phyloP scores from a whole-genome alignment of 1,139 yeast species.

The Diutina catenulata region DNA sequence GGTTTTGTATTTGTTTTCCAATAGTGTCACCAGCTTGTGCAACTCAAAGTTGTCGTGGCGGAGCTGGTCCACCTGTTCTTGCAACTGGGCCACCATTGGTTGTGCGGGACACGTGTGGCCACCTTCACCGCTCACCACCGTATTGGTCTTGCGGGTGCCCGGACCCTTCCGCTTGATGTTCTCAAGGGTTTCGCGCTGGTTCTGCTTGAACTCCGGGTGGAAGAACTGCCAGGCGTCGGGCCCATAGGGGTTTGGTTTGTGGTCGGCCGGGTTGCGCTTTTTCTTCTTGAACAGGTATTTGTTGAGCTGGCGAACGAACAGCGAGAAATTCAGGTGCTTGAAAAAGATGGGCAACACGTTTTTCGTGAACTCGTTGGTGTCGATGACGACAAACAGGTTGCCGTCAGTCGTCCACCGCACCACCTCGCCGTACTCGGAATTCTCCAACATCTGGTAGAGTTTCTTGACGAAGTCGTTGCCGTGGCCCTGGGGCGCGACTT shows the following conservation, averaged over 20 bases:
- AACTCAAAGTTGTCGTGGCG: conserved; percentile 24
- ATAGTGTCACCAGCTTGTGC: conserved; percentile 10
- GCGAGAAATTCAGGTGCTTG: conserved; percentile 79
- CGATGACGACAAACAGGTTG: conserved; percentile 78
- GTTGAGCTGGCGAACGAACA: conserved; percentile 60
- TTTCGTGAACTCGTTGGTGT: conserved; percentile 51
- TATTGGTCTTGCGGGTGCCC: conserved; percentile 32
- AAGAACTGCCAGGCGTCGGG: conserved; percentile 91
- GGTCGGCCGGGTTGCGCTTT: conserved; percentile 42
- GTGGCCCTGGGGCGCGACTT: not conserved
- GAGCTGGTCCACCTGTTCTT: conserved; percentile 27
- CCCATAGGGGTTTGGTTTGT: conserved; percentile 46
- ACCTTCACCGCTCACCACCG: not conserved
- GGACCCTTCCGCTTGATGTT: conserved; percentile 78
- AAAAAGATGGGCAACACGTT: conserved; percentile 44
- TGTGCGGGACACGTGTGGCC: conserved; percentile 6
- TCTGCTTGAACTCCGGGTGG: conserved; percentile 75
- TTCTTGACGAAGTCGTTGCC: conserved; percentile 64
- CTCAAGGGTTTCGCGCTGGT: conserved; percentile 61
- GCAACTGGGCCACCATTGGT: conserved; percentile 7
- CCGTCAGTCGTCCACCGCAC: conserved; percentile 81
- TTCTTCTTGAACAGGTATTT: conserved; percentile 20
- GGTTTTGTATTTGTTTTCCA: conserved; percentile 44
- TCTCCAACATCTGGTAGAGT: conserved; percentile 74
- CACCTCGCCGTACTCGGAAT: conserved; percentile 55